A percentile compares a stretch with the other conserved stretches of the same genome.
Evolutionary conservation across 2,329 filamentous ascomycete genomes (phyloP).

Genomic region (Ophiostoma novo-ulmi): DNA sequence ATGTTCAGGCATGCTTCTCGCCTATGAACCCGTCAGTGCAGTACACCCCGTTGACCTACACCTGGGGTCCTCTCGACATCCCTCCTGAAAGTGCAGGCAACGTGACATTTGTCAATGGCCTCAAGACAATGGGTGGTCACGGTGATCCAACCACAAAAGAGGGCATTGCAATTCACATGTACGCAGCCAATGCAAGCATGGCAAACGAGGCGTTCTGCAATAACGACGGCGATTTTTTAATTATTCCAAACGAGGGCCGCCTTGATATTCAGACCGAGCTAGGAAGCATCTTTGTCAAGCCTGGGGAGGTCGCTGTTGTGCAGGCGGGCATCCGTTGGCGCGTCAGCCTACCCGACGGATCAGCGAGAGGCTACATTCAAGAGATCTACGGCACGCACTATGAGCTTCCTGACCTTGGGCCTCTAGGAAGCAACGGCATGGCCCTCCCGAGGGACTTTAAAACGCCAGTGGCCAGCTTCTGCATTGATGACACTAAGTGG

Average conservation of each 20-base stretch:
- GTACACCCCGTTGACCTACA: slow-evolving; percentile 39
- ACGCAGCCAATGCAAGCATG: slow-evolving; percentile 45
- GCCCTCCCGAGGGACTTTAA: slow-evolving; percentile 63
- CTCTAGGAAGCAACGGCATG: slow-evolving; percentile 60
- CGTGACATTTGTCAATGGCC: slow-evolving; percentile 44
- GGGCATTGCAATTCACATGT: slow-evolving; percentile 47
- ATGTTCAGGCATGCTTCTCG: slow-evolving; percentile 42
- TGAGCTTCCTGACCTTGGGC: slow-evolving; percentile 61
- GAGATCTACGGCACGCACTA: slow-evolving; percentile 63
- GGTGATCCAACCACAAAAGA: slow-evolving; percentile 47
- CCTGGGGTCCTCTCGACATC: slow-evolving; percentile 44
- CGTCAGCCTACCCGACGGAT: slow-evolving; percentile 44
- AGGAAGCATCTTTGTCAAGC: slow-evolving; percentile 52
- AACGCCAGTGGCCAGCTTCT: slow-evolving; percentile 54
- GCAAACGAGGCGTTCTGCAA: slow-evolving; percentile 45
- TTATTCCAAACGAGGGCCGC: slow-evolving; percentile 59
- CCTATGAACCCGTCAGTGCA: slow-evolving; percentile 38
- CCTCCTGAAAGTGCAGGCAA: slow-evolving; percentile 16
- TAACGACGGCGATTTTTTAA: slow-evolving; percentile 62
- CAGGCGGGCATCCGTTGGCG: slow-evolving; percentile 61
- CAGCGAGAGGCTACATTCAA: slow-evolving; percentile 53
- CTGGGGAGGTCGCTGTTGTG: slow-evolving; percentile 63
- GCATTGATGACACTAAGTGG: slow-evolving; percentile 43
- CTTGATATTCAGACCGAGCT: slow-evolving; percentile 66
- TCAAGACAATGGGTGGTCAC: slow-evolving; percentile 46